Evolutionary conservation across 1,284 basidiomycete genomes (phyloP), one percentile per base, ranked within the genome.

Genomic region (Tausonia pullulans): DNA sequence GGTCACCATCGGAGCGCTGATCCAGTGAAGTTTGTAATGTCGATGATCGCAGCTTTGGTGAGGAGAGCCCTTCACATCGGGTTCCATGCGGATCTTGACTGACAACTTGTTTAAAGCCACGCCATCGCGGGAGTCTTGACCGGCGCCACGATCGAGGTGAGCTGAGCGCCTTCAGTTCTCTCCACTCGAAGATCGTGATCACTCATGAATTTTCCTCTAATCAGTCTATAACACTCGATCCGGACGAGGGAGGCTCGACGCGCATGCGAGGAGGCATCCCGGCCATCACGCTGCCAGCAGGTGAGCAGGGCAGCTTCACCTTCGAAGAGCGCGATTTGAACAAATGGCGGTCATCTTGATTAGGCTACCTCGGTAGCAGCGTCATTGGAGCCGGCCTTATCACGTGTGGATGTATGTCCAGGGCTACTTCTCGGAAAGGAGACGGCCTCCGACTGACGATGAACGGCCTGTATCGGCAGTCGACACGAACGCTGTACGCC

Each of bases 171-270:
- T 57, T 48, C 58, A 27, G 52, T 27, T 27, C 48, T 9, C 14
- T 16, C 16, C 16, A 16, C 16, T 59, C 39, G 39, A 6, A 9
- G 4, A 55, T 13, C 87, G 89, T 76, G 87, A 87, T 86, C 75
- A 72, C 83, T 80, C 57, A 40, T 16, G 48, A 40, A 49, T 56
- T 9, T 48, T 62, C 65, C 43, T 66, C 69, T 69, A 64, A 69
- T 48, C 27, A 62, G 68, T 53, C 69, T 44, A 63, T 63, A 16
- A 54, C 74, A 66, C 74, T 75, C 44, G 69, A 73, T 56, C 68
- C 90, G 46, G 87, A 96, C 71, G 93, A 96, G 77, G 94, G 93
- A 14, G 95, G 95, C 2, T 85, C 87, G 10, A 98, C 95, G 0
- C 80, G 83, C 44, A 97, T 98, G 93, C 85, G 90, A 49, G 94